Percentiles rank a stretch among this genome's conserved stretches.
Conservation (phyloP, 352 stramenopile species). For the Pythium utonaiense region DNA sequence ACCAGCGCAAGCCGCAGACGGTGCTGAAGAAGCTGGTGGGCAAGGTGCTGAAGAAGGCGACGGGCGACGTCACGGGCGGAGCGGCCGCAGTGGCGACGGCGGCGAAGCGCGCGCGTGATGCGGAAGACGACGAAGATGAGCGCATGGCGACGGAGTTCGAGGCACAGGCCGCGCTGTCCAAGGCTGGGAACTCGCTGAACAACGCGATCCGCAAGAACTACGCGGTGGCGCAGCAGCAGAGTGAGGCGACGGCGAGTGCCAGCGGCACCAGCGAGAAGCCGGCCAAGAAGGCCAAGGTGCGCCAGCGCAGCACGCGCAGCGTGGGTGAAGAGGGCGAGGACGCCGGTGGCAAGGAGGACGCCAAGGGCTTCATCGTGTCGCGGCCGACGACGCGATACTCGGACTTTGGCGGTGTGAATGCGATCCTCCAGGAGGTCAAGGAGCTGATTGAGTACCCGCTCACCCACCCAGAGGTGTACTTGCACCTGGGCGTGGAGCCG, state of each 20-base stretch:
- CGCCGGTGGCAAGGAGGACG: slow-evolving; percentile 18
- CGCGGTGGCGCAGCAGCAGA: slow-evolving; percentile 30
- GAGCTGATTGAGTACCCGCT: slow-evolving; percentile 96
- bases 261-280: slow-evolving; percentile 30
- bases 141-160: slow-evolving; percentile 46
- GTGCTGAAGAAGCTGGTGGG: slow-evolving; percentile 61
- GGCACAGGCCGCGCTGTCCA: slow-evolving; percentile 29
- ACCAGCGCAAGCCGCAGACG: slow-evolving; percentile 76
- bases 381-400: slow-evolving; percentile 76
- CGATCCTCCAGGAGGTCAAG: slow-evolving; percentile 85
- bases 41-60: slow-evolving; percentile 71
- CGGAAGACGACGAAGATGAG: slow-evolving; percentile 68
- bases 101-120: slow-evolving; percentile 55
- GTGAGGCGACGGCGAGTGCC: slow-evolving; percentile 11
- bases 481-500: slow-evolving; percentile 90
- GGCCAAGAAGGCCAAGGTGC: slow-evolving; percentile 71
- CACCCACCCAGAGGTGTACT: slow-evolving; percentile 92
- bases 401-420: slow-evolving; percentile 88
- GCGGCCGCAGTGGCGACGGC: slow-evolving; percentile 12
- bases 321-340: slow-evolving; percentile 13
- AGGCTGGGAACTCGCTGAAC: slow-evolving; percentile 62
- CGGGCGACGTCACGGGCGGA: slow-evolving; percentile 8
- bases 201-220: slow-evolving; percentile 78
- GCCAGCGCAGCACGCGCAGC: slow-evolving; percentile 27
- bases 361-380: slow-evolving; percentile 64